Evolutionary conservation across 2,329 filamentous ascomycete species (phyloP).

Genomic region (Phialophora tarda): DNA sequence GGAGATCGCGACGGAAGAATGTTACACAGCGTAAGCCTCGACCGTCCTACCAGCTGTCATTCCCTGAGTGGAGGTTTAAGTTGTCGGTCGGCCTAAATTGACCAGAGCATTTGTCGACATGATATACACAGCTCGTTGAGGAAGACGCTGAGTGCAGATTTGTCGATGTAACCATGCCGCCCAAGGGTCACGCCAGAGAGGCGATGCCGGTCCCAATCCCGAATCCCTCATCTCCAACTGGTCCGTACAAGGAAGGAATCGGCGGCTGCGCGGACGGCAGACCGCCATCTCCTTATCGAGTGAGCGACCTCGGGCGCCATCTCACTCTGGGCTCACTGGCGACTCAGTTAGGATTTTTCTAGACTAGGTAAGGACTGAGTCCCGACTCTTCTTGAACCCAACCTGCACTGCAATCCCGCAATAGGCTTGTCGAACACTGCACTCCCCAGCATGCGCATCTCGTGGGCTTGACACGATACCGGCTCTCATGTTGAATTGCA

Average conservation of each 20-base stretch:
- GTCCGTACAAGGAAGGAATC: neutral
- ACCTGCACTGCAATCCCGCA: neutral
- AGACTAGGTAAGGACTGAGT: too few species aligned
- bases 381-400: too few species aligned
- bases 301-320: neutral
- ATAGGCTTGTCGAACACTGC: too few species aligned
- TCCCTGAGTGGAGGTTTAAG: neutral
- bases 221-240: neutral
- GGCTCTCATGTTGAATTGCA: neutral
- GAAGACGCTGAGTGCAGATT: neutral
- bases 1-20: neutral
- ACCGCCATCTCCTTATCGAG: neutral
- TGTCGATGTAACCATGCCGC: slow-evolving; percentile 7
- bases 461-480: neutral
- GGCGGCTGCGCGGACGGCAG: too few species aligned
- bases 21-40: neutral
- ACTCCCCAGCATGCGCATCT: neutral
- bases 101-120: neutral
- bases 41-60: neutral
- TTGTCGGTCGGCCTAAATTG: neutral
- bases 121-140: neutral
- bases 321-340: neutral
- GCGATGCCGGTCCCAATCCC: neutral
- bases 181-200: neutral
- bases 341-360: neutral